Evolutionary conservation across 352 stramenopile genomes (phyloP).

Genomic region (Globisporangium rhizosaccharum): DNA sequence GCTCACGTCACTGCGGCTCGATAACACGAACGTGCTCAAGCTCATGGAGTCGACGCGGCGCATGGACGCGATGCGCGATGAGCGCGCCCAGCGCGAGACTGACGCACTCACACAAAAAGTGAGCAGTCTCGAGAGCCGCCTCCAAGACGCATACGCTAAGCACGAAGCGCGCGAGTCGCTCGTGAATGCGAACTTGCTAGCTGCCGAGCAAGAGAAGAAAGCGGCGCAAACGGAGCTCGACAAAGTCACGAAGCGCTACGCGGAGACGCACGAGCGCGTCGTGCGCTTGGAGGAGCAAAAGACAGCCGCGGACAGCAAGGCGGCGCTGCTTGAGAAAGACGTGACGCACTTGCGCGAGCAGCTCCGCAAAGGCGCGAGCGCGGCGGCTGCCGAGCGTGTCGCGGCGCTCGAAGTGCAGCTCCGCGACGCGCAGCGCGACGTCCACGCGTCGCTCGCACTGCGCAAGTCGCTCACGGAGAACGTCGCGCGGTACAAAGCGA

Average conservation of each 20-base stretch:
- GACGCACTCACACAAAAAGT: slow-evolving; percentile 46
- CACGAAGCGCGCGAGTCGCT: slow-evolving; percentile 52
- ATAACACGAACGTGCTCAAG: slow-evolving; percentile 79
- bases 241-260: slow-evolving; percentile 31
- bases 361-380: slow-evolving; percentile 58
- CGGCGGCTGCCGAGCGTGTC: slow-evolving; percentile 52
- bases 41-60: slow-evolving; percentile 71
- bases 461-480: slow-evolving; percentile 61
- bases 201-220: slow-evolving; percentile 59
- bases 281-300: slow-evolving; percentile 54
- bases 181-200: slow-evolving; percentile 33
- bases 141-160: slow-evolving; percentile 62
- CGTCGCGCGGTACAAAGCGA: slow-evolving; percentile 64
- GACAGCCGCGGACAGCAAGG: slow-evolving; percentile 32
- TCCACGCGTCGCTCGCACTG: slow-evolving; percentile 45
- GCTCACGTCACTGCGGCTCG: slow-evolving; percentile 45
- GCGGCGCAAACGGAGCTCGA: slow-evolving; percentile 30
- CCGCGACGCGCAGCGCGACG: slow-evolving; percentile 48
- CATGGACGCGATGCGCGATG: slow-evolving; percentile 57
- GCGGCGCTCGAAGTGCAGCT: slow-evolving; percentile 57
- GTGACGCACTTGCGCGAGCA: slow-evolving; percentile 45
- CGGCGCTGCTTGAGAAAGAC: slow-evolving; percentile 51
- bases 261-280: slow-evolving; percentile 34
- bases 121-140: slow-evolving; percentile 35
- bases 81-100: slow-evolving; percentile 45